phyloP scores from a whole-genome alignment of 2,329 filamentous ascomycete species.

The Botrytis byssoidea region DNA sequence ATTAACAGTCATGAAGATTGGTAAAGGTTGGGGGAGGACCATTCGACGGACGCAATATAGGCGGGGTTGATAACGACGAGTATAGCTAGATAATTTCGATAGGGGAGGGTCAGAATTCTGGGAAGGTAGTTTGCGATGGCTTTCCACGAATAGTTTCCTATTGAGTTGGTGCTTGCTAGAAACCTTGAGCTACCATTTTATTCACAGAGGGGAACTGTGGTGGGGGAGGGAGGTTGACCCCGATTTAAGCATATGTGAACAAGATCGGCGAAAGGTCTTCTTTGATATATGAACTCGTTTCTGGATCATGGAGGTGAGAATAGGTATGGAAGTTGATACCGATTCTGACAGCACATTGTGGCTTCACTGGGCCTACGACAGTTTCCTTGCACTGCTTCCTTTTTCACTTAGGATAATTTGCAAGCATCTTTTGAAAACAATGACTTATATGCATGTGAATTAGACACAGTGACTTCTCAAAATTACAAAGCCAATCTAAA shows the following conservation, averaged over 20 bases:
- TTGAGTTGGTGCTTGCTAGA: not conserved
- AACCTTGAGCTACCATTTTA: too few relatives aligned
- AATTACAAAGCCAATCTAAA: not conserved
- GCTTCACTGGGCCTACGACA: not conserved
- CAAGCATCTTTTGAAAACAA: not conserved
- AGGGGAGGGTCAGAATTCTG: not conserved
- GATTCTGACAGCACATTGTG: not conserved
- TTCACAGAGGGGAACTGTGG: too few relatives aligned
- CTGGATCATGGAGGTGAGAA: too few relatives aligned
- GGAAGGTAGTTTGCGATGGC: too few relatives aligned
- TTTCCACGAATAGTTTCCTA: too few relatives aligned
- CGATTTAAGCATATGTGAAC: not conserved
- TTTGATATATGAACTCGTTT: not conserved
- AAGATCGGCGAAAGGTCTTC: not conserved
- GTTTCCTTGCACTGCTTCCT: not conserved
- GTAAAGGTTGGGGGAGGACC: rapidly evolving
- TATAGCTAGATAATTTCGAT: not conserved
- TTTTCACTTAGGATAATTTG: not conserved
- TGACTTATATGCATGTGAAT: not conserved
- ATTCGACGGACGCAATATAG: not conserved
- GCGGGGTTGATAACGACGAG: not conserved
- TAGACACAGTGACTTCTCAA: not conserved
- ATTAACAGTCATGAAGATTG: not conserved
- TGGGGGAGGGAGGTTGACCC: rapidly evolving
- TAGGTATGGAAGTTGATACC: not conserved